Conservation (phyloP, 805 yeast species). For the Starmera quercuum region DNA sequence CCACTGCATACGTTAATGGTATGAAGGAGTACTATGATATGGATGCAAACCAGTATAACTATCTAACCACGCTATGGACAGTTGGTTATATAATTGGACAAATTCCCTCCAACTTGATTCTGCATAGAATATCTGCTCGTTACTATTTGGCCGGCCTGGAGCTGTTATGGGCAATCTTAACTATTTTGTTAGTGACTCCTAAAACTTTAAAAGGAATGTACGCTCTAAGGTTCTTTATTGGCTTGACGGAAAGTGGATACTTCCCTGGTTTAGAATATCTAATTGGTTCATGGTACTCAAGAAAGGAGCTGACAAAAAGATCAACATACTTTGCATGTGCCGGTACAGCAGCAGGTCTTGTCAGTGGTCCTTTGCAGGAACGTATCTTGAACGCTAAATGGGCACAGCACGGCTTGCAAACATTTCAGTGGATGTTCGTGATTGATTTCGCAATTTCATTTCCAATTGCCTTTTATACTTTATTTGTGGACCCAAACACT, state of each 20-base stretch:
- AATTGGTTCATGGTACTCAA: slow-evolving; percentile 25
- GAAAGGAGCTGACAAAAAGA: slow-evolving; percentile 23
- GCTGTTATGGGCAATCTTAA: slow-evolving; percentile 32
- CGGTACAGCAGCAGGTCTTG: slow-evolving; percentile 22
- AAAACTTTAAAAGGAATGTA: slow-evolving; percentile 17
- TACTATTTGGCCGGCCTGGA: slow-evolving; percentile 35
- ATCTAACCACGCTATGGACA: slow-evolving; percentile 33
- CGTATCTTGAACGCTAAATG: slow-evolving; percentile 16
- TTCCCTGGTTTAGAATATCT: slow-evolving; percentile 38
- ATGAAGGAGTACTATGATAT: slow-evolving; percentile 33
- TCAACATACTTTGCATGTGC: slow-evolving; percentile 21
- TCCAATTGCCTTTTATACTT: slow-evolving; percentile 33
- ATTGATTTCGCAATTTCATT: slow-evolving; percentile 31
- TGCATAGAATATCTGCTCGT: slow-evolving; percentile 31
- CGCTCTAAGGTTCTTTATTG: slow-evolving; percentile 26
- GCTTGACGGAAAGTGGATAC: slow-evolving; percentile 34
- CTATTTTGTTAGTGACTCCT: slow-evolving; percentile 22
- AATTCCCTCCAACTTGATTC: slow-evolving; percentile 32
- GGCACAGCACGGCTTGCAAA: slow-evolving; percentile 13
- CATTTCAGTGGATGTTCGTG: slow-evolving; percentile 34
- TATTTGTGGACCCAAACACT: slow-evolving; percentile 32
- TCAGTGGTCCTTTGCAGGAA: slow-evolving; percentile 28
- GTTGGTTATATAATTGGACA: slow-evolving; percentile 41
- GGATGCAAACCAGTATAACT: slow-evolving; percentile 34
- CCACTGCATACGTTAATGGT: slow-evolving; percentile 37